phyloP scores from a whole-genome alignment of 2,329 filamentous ascomycete species.

The Sporothrix protearum region DNA sequence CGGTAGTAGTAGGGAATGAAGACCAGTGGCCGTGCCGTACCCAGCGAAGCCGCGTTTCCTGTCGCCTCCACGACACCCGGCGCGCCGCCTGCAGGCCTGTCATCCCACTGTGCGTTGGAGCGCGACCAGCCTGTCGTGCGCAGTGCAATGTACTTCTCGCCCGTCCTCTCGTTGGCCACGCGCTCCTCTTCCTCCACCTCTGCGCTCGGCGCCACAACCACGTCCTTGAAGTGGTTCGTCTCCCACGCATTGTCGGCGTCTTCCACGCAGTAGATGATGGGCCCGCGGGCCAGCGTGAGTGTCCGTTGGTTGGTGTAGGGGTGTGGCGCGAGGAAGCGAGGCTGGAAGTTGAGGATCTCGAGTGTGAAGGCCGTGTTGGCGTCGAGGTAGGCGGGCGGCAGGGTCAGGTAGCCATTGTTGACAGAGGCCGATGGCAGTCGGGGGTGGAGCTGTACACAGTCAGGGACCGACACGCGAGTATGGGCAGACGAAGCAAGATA shows the following conservation, averaged over 20 bases:
- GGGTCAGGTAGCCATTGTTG: not conserved
- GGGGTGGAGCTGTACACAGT: not conserved
- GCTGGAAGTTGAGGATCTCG: not conserved
- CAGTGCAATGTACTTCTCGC: not conserved
- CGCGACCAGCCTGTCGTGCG: not conserved
- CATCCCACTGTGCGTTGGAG: not conserved
- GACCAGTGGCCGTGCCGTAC: not conserved
- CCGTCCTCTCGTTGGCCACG: not conserved
- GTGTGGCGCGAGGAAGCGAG: not conserved
- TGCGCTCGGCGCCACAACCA: not conserved
- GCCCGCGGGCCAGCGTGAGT: not conserved
- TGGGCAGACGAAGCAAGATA: no score
- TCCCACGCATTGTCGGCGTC: slow-evolving; percentile 7
- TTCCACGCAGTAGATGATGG: slow-evolving; percentile 13
- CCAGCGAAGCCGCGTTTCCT: not conserved
- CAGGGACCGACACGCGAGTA: no score
- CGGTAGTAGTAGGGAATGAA: slow-evolving; percentile 1
- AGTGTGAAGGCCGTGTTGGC: not conserved
- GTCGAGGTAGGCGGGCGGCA: not conserved
- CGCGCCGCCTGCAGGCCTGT: not conserved
- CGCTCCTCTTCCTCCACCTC: slow-evolving; percentile 1
- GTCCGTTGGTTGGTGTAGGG: slow-evolving; percentile 1
- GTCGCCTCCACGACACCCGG: not conserved
- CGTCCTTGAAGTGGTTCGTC: slow-evolving; percentile 5
- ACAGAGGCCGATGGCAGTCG: not conserved